Evolutionary conservation across 2,329 filamentous ascomycete species (phyloP), one percentile per base, ranked within the genome.

Genomic region (Fusarium tricinctum): DNA sequence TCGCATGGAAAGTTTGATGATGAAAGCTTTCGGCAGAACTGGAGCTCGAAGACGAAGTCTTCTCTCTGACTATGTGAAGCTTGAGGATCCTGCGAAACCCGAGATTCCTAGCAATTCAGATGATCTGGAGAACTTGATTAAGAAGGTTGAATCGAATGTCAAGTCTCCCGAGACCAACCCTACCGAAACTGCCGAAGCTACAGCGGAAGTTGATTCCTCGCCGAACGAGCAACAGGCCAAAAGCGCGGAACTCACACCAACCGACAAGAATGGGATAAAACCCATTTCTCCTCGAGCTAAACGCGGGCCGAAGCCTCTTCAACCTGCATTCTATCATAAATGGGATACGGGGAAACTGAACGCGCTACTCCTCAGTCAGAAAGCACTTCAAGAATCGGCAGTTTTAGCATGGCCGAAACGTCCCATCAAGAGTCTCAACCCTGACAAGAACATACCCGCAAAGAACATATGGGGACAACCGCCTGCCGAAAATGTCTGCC

Each of bases 11-110:
- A 78, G 74, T 12, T 75, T 90, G 10, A 78, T 89, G 32, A 69
- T 79, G 43, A 73, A 81, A 20, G 83, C 81, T 2, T 88, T 89
- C 69, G 88, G 85, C 8, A 81, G 88, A 30, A 69, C 76, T 1
- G 88, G 88, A 19, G 80, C 79, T 56, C 79, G 85, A 33, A 81
- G 87, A 43, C 82, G 85, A 15, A 73, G 82, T 50, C 78, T 90
- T 4, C 66, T 86, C 39, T 66, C 76, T 0, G 67, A 79, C 1
- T 76, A 87, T 63, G 65, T 81, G 56, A 69, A 66, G 6, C 68
- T 72, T 0, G 74, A 79, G 17, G 35, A n/a, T n/a, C 35, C 35
- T 38, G 8, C 17, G 9, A 38, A 66, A 5, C 68, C 72, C 0
- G 74, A 79, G 8, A 74, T 81, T 4, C 81, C 84, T 0, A 67